Evolutionary conservation across 2,329 filamentous ascomycete genomes (phyloP), one percentile per base, ranked within the genome.

Genomic region (Scopulariopsis brevicaulis): DNA sequence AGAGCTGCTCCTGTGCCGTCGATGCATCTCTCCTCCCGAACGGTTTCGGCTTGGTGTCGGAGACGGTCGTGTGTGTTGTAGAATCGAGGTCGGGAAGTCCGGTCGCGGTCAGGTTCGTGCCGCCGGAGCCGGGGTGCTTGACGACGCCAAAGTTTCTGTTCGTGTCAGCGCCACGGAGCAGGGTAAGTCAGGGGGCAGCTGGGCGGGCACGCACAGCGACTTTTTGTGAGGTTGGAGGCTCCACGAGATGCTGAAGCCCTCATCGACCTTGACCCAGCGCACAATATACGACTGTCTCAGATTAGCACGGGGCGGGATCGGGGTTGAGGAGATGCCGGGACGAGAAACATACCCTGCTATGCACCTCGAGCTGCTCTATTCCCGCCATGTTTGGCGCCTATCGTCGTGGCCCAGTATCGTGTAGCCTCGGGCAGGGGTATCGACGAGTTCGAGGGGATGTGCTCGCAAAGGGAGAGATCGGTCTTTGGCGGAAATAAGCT

Each of bases 211-310:
- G 66, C 74, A 87, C 84, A 99, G 87, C 60, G 93, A 96, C 75
- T 96, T 97, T 77, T 96, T 97, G 72, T 97, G 91, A 51, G 94
- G 94, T 69, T 97, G 92, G 46, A 99, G 84, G 67, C 90, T 96
- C 94, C 94, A 99, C 18, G 92, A 96, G 65, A 99, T 91, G 55
- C 92, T 96, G 71, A 96, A 87, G 57, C 88, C 88, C 62, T 90
- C 86, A 58, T 91, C 86, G 64, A 96, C 93, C 69, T 90, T 87
- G 65, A 96, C 89, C 93, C 94, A 99, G 68, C 94, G 90, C 59
- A 99, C 90, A 65, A 99, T 91, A 74, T 99, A 99, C 63, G 91
- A 96, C 94, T 97, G 58, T 50, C 56, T 54, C 32, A 59, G 56
- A 34, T 50, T 48, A 28, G 46, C 50, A 24, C 24, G 18, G 53